phyloP scores from a whole-genome alignment of 495 filamentous ascomycete genomes.

The Trichoderma reesei region DNA sequence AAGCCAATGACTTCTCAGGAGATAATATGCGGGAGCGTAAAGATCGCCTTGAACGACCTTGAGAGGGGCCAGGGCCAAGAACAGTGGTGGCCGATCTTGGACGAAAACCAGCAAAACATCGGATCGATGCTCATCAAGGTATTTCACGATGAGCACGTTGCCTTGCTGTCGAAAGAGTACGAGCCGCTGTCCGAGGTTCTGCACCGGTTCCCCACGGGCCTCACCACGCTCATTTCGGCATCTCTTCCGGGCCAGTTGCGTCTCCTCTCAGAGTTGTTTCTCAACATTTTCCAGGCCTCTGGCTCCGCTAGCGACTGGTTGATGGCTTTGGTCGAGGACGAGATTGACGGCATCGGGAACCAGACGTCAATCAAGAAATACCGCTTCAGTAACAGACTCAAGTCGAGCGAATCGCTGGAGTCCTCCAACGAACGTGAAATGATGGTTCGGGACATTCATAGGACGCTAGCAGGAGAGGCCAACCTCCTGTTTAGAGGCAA shows the following conservation, averaged over 20 bases:
- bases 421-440: slow-evolving; percentile 43
- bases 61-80: slow-evolving; percentile 72
- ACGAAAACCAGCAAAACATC: slow-evolving; percentile 58
- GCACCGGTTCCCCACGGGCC: slow-evolving; percentile 69
- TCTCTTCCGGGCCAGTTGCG: slow-evolving; percentile 68
- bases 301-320: slow-evolving; percentile 84
- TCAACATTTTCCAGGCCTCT: slow-evolving; percentile 96
- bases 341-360: slow-evolving; percentile 86
- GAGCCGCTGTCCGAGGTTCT: slow-evolving; percentile 73
- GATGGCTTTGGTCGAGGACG: slow-evolving; percentile 85
- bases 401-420: slow-evolving; percentile 68
- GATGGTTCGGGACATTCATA: slow-evolving; percentile 51
- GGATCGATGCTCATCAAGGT: slow-evolving; percentile 84
- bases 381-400: slow-evolving; percentile 65
- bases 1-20: slow-evolving; percentile 30
- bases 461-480: slow-evolving; percentile 63
- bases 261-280: slow-evolving; percentile 71
- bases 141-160: slow-evolving; percentile 75
- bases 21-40: slow-evolving; percentile 42
- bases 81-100: slow-evolving; percentile 79
- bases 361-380: slow-evolving; percentile 60
- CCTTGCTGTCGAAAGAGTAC: slow-evolving; percentile 81
- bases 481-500: slow-evolving; percentile 95
- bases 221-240: slow-evolving; percentile 77
- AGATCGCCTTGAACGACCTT: slow-evolving; percentile 48